Conservation (phyloP, 1,284 basidiomycete species). For the Melanopsichium pennsylvanicum region DNA sequence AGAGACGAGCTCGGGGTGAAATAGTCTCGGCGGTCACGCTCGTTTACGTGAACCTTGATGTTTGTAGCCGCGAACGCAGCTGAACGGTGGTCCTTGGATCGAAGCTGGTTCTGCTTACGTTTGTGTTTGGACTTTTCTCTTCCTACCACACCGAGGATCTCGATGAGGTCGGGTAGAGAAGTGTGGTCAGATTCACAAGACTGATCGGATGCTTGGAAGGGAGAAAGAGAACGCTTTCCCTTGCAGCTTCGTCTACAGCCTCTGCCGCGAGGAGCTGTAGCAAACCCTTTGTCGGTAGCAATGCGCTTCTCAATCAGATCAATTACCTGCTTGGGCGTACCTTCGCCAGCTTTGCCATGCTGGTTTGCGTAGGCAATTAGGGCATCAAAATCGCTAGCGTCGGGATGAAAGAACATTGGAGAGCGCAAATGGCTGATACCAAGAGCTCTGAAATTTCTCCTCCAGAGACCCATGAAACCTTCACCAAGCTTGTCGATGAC, state of each 20-base stretch:
- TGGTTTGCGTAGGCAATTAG: slow-evolving; percentile 62
- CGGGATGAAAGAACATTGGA: slow-evolving; percentile 67
- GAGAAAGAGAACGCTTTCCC: not conserved
- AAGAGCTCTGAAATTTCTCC: slow-evolving; percentile 43
- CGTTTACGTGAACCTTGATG: slow-evolving; percentile 59
- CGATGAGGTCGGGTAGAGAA: slow-evolving; percentile 53
- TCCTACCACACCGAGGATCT: slow-evolving; percentile 66
- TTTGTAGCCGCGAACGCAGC: slow-evolving; percentile 2
- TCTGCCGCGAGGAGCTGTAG: not conserved
- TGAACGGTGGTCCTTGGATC: slow-evolving; percentile 5
- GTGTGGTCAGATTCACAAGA: not conserved
- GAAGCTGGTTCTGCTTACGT: slow-evolving; percentile 54
- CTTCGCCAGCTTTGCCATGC: slow-evolving; percentile 21
- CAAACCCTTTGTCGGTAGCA: not conserved
- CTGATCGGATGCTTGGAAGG: not conserved
- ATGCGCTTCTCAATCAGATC: slow-evolving; percentile 19
- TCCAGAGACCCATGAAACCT: slow-evolving; percentile 54
- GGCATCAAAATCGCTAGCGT: slow-evolving; percentile 64
- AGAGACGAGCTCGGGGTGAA: slow-evolving; percentile 59
- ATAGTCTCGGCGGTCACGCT: slow-evolving; percentile 66
- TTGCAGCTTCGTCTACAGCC: slow-evolving; percentile 1
- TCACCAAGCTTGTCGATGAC: slow-evolving; percentile 56
- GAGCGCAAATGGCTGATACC: slow-evolving; percentile 62
- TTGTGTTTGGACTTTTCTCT: slow-evolving; percentile 66
- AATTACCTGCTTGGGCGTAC: slow-evolving; percentile 27